Conservation (phyloP, 140 eudicot species). For the Ambrosia hybrid region DNA sequence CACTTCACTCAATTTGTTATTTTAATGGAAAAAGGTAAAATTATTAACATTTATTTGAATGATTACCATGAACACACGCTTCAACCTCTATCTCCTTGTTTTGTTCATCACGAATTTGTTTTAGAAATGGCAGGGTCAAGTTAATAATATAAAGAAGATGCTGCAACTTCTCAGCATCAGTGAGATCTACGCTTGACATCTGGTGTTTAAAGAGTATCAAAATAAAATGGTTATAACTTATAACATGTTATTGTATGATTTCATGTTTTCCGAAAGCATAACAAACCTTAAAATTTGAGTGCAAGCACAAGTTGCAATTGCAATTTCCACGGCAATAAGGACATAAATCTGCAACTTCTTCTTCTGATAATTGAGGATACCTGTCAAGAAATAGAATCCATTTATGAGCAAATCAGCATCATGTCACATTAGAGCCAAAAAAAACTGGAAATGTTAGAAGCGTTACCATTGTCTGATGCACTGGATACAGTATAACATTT, state of each 20-base stretch:
- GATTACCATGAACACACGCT: slow-evolving; percentile 51
- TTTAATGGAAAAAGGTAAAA: slow-evolving; percentile 6
- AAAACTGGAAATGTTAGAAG: slow-evolving; percentile 4
- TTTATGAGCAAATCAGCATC: slow-evolving; percentile 4
- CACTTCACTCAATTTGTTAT: not conserved
- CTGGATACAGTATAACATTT: slow-evolving; percentile 55
- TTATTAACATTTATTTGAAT: slow-evolving; percentile 11
- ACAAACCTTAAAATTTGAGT: slow-evolving; percentile 61
- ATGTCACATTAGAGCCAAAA: slow-evolving; percentile 5
- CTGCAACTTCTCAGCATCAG: slow-evolving; percentile 50
- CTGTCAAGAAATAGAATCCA: slow-evolving; percentile 36
- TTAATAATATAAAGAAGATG: slow-evolving; percentile 64
- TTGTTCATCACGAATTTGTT: slow-evolving; percentile 66
- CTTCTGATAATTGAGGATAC: slow-evolving; percentile 74
- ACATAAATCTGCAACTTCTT: slow-evolving; percentile 65
- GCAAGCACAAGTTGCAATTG: slow-evolving; percentile 88
- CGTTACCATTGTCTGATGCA: slow-evolving; percentile 77
- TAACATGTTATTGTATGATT: not conserved
- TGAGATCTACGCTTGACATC: slow-evolving; percentile 53
- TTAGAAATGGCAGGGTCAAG: slow-evolving; percentile 60
- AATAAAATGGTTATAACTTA: slow-evolving; percentile 14
- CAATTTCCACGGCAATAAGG: slow-evolving; percentile 90
- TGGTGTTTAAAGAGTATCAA: slow-evolving; percentile 19
- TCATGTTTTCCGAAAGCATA: slow-evolving; percentile 1
- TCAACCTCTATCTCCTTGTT: slow-evolving; percentile 58